Conservation (phyloP, 1,284 basidiomycete genomes). For the Apiotrichum gracile region DNA sequence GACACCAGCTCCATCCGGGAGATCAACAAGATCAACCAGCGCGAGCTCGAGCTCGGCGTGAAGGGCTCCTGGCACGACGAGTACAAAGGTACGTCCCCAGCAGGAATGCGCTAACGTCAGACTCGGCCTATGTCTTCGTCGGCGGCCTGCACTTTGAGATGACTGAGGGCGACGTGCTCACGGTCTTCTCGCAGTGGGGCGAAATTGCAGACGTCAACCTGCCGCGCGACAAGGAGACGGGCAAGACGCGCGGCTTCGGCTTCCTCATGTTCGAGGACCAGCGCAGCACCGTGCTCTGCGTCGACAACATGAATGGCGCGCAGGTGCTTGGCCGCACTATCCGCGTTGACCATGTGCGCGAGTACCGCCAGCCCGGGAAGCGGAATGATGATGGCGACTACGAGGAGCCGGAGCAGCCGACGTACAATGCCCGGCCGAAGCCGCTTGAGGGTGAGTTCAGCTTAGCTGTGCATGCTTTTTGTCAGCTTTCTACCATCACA, state of each 20-base stretch:
- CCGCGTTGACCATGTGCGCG: slow-evolving; percentile 85
- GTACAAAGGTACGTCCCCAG: slow-evolving; percentile 61
- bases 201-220: slow-evolving; percentile 93
- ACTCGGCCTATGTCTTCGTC: slow-evolving; percentile 91
- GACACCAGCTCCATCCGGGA: slow-evolving; percentile 73
- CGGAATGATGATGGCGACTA: slow-evolving; percentile 82
- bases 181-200: slow-evolving; percentile 96
- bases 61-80: slow-evolving; percentile 91
- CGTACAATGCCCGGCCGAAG: slow-evolving; percentile 74
- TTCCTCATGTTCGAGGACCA: slow-evolving; percentile 99
- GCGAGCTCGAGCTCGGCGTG: slow-evolving; percentile 79
- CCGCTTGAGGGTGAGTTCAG: slow-evolving; percentile 57
- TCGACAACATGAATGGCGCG: slow-evolving; percentile 97
- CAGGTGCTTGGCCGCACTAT: slow-evolving; percentile 78
- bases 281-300: slow-evolving; percentile 87
- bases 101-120: slow-evolving; percentile 45
- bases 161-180: slow-evolving; percentile 95
- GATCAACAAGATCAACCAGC: slow-evolving; percentile 87
- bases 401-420: slow-evolving; percentile 76
- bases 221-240: slow-evolving; percentile 84
- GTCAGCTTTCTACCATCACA: neutral
- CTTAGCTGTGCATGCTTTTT: neutral
- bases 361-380: slow-evolving; percentile 80
- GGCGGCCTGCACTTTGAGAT: slow-evolving; percentile 79
- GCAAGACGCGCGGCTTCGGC: slow-evolving; percentile 83